Evolutionary conservation across 495 filamentous ascomycete species (phyloP).

Genomic region (Tuber magnatum): DNA sequence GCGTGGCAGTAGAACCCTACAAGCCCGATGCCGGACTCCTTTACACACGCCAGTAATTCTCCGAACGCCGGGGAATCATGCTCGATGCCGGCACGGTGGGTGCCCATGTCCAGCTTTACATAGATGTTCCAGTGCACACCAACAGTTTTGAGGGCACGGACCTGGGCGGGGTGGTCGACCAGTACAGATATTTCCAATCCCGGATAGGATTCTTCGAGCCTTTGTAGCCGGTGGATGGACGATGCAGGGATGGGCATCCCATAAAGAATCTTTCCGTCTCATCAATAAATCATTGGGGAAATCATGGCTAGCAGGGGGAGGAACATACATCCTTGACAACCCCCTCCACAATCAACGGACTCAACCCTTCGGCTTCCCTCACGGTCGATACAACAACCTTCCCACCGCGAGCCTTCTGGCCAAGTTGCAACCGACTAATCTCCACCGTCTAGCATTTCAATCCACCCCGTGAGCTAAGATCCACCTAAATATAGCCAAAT

Average conservation of each 20-base stretch:
- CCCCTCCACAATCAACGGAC: constrained; percentile 46
- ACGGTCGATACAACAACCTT: constrained; percentile 74
- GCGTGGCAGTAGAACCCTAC: constrained; percentile 73
- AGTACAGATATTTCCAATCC: constrained; percentile 55
- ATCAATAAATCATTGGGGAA: constrained; percentile 6
- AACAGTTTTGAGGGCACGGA: constrained; percentile 47
- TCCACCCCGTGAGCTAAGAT: not conserved
- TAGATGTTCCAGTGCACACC: constrained; percentile 50
- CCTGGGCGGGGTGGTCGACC: constrained; percentile 63
- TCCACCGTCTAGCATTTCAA: constrained; percentile 55
- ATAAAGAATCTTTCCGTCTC: constrained; percentile 58
- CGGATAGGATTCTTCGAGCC: constrained; percentile 50
- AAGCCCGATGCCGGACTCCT: constrained; percentile 47
- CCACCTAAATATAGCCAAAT: not conserved
- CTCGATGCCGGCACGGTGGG: constrained; percentile 64
- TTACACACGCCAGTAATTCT: constrained; percentile 48
- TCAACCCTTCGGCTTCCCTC: constrained; percentile 63
- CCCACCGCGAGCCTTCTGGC: constrained; percentile 44
- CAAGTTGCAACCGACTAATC: constrained; percentile 67
- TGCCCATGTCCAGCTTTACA: constrained; percentile 73
- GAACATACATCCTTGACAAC: constrained; percentile 30
- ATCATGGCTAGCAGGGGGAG: not conserved
- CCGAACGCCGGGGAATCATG: constrained; percentile 49
- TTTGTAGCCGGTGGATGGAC: constrained; percentile 52
- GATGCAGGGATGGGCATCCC: constrained; percentile 65